Conservation (phyloP, 176 grass and related monocot species). For the Cymbopogon citratus region DNA sequence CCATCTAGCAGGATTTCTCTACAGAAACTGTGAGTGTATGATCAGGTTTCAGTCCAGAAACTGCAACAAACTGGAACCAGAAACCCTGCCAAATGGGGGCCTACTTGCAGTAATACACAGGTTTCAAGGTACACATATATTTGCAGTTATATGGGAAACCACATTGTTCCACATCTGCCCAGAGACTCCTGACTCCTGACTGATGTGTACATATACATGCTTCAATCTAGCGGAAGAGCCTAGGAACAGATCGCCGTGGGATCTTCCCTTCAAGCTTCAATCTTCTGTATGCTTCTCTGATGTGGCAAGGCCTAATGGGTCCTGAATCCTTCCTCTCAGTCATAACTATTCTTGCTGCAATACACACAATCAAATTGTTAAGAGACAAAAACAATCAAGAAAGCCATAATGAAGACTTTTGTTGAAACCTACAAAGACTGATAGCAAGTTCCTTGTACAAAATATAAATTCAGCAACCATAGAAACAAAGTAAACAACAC, state of each 20-base stretch:
- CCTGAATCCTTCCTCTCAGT: slow-evolving; percentile 78
- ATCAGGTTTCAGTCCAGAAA: neutral
- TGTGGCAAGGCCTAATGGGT: slow-evolving; percentile 88
- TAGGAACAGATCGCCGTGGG: slow-evolving; percentile 56
- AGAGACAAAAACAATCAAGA: neutral
- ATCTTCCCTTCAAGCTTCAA: slow-evolving; percentile 85
- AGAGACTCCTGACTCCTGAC: neutral
- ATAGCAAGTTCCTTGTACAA: neutral
- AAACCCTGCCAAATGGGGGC: neutral
- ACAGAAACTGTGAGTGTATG: neutral
- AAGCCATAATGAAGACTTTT: neutral
- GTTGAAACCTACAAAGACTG: neutral
- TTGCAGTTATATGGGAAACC: neutral
- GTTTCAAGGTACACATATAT: too few species aligned
- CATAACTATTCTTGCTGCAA: slow-evolving; percentile 81
- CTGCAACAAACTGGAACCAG: neutral
- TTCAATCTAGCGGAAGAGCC: slow-evolving; percentile 63
- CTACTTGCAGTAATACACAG: neutral
- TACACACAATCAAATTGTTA: slow-evolving; percentile 12
- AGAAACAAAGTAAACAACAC: slow-evolving; percentile 9
- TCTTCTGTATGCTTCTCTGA: slow-evolving; percentile 86
- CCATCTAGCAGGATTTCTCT: neutral
- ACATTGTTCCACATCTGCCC: neutral
- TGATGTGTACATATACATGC: neutral
- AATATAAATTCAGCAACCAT: too few species aligned